phyloP scores from a whole-genome alignment of 2,329 filamentous ascomycete genomes.

The Nigrospora osmanthi region DNA sequence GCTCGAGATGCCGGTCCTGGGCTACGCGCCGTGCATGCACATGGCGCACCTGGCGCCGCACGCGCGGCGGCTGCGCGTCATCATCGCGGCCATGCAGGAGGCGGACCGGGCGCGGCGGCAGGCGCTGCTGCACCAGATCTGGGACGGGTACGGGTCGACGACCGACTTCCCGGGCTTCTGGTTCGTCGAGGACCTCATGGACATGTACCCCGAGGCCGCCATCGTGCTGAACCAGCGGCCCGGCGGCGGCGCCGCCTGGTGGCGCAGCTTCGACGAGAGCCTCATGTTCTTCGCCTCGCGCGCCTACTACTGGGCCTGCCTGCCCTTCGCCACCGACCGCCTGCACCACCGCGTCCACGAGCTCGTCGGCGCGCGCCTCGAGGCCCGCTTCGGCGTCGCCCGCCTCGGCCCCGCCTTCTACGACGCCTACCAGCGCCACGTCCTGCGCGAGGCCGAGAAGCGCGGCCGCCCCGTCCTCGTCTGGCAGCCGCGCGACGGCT shows the following conservation, averaged over 20 bases:
- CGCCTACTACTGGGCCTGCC: conserved; percentile 14
- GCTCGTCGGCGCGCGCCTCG: conserved; percentile 1
- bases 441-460: conserved; percentile 19
- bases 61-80: too few relatives aligned
- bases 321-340: conserved; percentile 19
- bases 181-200: too few relatives aligned
- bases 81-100: too few relatives aligned
- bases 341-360: conserved; percentile 10
- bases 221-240: conserved; percentile 18
- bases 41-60: too few relatives aligned
- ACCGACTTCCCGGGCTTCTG: too few relatives aligned
- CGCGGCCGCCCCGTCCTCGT: conserved; percentile 17
- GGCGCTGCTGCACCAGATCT: too few relatives aligned
- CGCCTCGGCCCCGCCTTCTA: background rate
- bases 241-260: conserved; percentile 15
- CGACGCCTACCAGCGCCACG: conserved; percentile 11
- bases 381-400: background rate
- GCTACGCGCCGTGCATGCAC: too few relatives aligned
- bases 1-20: too few relatives aligned
- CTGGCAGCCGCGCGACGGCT: conserved; percentile 29
- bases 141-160: too few relatives aligned
- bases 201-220: too few relatives aligned
- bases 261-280: conserved; percentile 12
- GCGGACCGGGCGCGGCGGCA: too few relatives aligned
- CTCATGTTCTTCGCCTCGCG: conserved; percentile 19